These are phyloP conservation scores for Tillandsia fasciculata DNA, from an alignment of 176 grass and related monocot species.

Conservation along the genomic window DNA sequence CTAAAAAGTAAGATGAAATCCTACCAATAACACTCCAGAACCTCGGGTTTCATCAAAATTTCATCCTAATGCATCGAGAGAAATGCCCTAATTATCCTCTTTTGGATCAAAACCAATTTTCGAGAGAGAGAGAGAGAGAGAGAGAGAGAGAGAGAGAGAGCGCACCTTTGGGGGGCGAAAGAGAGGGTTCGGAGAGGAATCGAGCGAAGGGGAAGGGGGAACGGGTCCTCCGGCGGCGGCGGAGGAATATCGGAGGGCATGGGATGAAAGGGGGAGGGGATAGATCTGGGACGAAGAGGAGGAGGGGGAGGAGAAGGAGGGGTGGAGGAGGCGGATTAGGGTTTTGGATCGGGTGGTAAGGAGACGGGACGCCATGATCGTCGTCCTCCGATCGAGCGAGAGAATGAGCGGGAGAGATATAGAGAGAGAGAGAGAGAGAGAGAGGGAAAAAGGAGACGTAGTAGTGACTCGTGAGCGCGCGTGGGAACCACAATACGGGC, in stretches of 20 bases:
- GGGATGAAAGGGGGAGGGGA: constrained; percentile 21
- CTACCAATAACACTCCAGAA: no score
- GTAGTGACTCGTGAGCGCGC: neutral
- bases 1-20: no score
- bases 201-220: neutral
- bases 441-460: neutral
- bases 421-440: neutral
- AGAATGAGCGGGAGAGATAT: neutral
- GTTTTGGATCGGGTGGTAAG: constrained; percentile 34
- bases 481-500: no score
- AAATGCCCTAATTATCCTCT: no score
- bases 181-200: neutral
- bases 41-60: no score
- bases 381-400: neutral
- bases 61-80: no score
- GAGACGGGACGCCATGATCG: constrained; percentile 34
- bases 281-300: neutral
- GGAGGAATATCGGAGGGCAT: neutral
- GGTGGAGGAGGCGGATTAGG: constrained; percentile 15
- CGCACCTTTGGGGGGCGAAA: constrained; percentile 36
- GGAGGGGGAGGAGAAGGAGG: neutral
- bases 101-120: no score
- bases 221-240: neutral
- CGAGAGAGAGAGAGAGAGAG: neutral
- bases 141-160: neutral